Base-by-base conservation (phyloP, 192 early-diverging fungal genomes). In the Thoreauomyces humboldtii region DNA sequence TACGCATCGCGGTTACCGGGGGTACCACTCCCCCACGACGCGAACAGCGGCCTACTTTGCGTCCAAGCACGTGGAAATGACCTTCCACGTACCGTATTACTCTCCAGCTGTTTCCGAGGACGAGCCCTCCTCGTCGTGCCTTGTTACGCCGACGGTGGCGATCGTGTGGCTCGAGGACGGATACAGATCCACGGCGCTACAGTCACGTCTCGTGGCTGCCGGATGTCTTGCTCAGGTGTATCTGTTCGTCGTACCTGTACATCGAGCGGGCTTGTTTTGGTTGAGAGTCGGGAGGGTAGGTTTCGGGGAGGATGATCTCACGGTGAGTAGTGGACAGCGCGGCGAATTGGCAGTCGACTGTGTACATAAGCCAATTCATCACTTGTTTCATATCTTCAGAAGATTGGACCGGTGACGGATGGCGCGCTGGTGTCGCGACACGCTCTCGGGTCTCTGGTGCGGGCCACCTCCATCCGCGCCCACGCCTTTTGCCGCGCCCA, bases 151-250 rank as follows among this genome's bases (percentile, higher is more conserved):
- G 19, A 53, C 44, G 2, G 86, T 91, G 0, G 79, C 70, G 51
- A 77, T 92, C 12, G 73, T 91, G 6, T 92, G 89, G 89, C 71
- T 91, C 36, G 85, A 91, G 41, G 86, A 91, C 54, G 48, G 84
- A 21, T 69, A 78, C 7, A 41, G 57, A 21, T 48, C 33, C 36
- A 32, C 44, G 24, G n/a, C 57, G 9, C 17, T 68, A 21, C 65
- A 35, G 34, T 14, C 19, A 24, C 44, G 46, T 45, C 25, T 68
- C 19, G 36, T 33, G 14, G 22, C 27, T 14, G 35, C 55, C 5
- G 59, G 59, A 0, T 46, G 24, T 32, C 15, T 61, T 56, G 64
- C 74, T 0, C 67, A 69, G 37, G 11, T 69, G 0, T 88, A 80
- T 56, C 73, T 92, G 1, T 79, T 89, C 57, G 78, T 92, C 33